Percentiles rank a stretch among this genome's conserved stretches.
These are phyloP conservation scores for Urochloa ruziziensis DNA, from an alignment of 176 grass and related monocot genomes.

Conservation along the genomic window DNA sequence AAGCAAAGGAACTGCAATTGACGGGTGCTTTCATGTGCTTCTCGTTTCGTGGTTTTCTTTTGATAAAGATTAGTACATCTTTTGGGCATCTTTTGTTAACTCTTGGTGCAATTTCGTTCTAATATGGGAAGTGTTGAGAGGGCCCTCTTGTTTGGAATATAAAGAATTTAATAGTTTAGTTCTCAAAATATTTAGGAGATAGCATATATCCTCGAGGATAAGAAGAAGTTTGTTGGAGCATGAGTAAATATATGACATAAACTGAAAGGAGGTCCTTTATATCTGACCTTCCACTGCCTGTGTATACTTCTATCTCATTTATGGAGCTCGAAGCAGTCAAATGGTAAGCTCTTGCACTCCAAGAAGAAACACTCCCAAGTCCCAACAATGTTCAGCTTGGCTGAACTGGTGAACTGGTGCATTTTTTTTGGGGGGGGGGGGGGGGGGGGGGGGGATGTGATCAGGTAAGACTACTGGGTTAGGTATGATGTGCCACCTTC, in stretches of 20 bases:
- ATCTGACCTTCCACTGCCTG: background rate
- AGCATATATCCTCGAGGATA: background rate
- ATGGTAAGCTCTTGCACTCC: background rate
- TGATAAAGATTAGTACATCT: background rate
- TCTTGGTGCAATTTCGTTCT: background rate
- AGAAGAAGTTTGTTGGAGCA: background rate
- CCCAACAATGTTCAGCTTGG: background rate
- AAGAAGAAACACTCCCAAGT: background rate
- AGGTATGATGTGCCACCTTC: background rate
- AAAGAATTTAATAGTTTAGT: background rate
- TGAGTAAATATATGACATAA: background rate
- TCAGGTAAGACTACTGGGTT: background rate
- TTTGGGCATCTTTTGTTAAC: background rate
- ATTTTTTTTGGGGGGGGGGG: background rate
- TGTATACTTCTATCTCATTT: background rate
- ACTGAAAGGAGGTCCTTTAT: background rate
- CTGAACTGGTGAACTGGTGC: background rate
- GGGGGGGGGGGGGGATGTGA: no score
- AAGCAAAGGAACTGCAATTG: background rate
- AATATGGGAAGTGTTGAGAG: background rate
- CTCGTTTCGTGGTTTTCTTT: background rate
- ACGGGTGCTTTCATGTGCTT: background rate
- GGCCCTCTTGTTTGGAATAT: background rate
- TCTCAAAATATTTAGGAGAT: background rate
- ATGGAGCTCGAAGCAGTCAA: background rate